Evolutionary conservation across 169 alveolate genomes (phyloP).

Genomic region (Plasmodium gonderi): DNA sequence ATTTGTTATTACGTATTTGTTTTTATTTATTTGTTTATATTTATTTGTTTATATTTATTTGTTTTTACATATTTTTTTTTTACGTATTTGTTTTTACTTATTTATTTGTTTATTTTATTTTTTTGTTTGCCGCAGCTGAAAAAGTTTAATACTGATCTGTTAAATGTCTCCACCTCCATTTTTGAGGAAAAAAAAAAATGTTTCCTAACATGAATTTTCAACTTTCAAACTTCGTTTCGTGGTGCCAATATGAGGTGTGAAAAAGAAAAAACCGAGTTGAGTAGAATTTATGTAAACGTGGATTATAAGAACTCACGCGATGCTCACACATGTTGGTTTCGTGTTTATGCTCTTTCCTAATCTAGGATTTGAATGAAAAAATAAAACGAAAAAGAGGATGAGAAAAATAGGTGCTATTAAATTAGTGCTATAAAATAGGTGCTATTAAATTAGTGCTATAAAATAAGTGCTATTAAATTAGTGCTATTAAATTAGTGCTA

Average conservation of each 20-base stretch:
- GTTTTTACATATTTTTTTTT: no score
- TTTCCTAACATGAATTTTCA: not conserved
- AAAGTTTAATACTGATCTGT: not conserved
- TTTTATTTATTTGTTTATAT: no score
- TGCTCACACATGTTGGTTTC: not conserved
- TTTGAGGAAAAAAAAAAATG: not conserved
- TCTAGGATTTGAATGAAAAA: not conserved
- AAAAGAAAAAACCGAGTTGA: not conserved
- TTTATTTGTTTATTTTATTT: not conserved
- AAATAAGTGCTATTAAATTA: no score
- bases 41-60: not conserved
- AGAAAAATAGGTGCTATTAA: not conserved
- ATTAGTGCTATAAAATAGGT: no score
- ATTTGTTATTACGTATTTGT: no score
- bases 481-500: no score
- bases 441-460: no score
- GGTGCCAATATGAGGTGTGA: not conserved
- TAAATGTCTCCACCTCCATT: not conserved
- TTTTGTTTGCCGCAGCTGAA: not conserved
- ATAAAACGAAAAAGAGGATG: not conserved
- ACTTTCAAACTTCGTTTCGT: not conserved
- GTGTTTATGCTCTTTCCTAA: not conserved
- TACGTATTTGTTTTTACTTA: no score
- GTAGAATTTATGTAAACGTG: not conserved
- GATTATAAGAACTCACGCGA: not conserved